Conservation (phyloP, 2,329 filamentous ascomycete species). For the Coniochaeta sp. region DNA sequence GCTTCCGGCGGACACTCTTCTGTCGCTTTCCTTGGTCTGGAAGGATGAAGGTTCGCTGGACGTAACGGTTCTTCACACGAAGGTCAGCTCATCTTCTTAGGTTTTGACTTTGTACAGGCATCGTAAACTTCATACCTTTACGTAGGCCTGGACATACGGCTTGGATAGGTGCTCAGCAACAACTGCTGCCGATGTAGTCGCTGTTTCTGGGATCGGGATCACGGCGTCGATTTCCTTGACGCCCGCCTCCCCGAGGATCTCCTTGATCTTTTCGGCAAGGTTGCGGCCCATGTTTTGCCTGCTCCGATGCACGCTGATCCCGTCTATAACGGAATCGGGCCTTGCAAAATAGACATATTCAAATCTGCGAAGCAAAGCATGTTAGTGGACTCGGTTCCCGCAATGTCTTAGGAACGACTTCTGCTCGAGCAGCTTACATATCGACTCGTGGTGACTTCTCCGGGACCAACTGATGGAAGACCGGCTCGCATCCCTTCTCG, state of each 20-base stretch:
- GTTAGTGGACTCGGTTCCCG: too few relatives aligned
- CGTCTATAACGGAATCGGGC: constrained; percentile 77
- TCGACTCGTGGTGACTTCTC: too few relatives aligned
- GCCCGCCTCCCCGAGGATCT: constrained; percentile 59
- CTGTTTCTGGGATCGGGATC: constrained; percentile 58
- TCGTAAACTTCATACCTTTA: too few relatives aligned
- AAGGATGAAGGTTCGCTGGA: constrained; percentile 67
- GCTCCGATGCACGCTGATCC: constrained; percentile 78
- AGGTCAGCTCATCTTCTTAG: too few relatives aligned
- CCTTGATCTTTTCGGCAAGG: constrained; percentile 65
- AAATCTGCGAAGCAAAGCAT: too few relatives aligned
- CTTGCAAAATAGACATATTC: constrained; percentile 66
- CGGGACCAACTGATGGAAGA: constrained; percentile 65
- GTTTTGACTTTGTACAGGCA: too few relatives aligned
- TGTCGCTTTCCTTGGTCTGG: constrained; percentile 71
- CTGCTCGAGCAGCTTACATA: too few relatives aligned
- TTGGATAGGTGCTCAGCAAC: constrained; percentile 70
- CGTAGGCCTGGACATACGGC: constrained; percentile 73
- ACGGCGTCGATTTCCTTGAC: constrained; percentile 75
- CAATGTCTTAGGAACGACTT: too few relatives aligned
- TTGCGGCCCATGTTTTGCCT: constrained; percentile 82
- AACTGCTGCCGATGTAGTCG: constrained; percentile 62
- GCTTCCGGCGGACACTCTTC: constrained; percentile 82
- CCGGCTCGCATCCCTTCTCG: constrained; percentile 62
- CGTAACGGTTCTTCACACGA: constrained; percentile 88